Conservation (phyloP, 2,329 filamentous ascomycete species). For the Trichoderma endophyticum region DNA sequence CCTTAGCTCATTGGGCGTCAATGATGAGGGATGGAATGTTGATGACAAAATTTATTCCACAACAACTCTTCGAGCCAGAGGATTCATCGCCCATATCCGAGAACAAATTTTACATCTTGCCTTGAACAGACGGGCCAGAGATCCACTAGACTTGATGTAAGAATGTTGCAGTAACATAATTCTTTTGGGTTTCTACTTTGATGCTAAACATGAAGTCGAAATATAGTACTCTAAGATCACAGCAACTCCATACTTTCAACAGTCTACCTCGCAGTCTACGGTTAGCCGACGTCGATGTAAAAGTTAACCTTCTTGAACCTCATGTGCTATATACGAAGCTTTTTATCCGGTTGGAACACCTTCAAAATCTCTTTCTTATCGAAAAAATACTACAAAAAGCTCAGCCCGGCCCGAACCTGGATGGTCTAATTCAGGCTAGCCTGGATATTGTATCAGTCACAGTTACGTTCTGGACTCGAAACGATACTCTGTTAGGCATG, state of each 20-base stretch:
- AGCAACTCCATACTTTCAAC: background rate
- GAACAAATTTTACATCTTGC: background rate
- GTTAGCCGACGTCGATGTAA: background rate
- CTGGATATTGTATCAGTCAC: constrained; percentile 1
- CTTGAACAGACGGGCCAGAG: background rate
- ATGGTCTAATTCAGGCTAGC: background rate
- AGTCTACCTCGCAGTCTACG: background rate
- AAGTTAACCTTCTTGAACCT: background rate
- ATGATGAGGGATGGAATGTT: background rate
- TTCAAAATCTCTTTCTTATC: background rate
- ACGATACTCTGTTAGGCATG: background rate
- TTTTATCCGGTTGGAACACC: background rate
- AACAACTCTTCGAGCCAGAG: background rate
- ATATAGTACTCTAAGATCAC: background rate
- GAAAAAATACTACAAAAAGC: background rate
- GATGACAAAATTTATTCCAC: background rate
- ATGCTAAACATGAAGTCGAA: background rate
- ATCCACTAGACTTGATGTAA: background rate
- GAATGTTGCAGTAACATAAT: background rate
- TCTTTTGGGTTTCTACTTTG: too few species aligned
- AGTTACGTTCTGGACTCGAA: background rate
- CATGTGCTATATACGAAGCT: background rate
- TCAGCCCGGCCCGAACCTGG: background rate
- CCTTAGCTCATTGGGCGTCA: background rate
- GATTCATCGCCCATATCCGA: background rate